Evolutionary conservation across 257 asterid species (phyloP).

Genomic region (Nicotiana noctiflora): DNA sequence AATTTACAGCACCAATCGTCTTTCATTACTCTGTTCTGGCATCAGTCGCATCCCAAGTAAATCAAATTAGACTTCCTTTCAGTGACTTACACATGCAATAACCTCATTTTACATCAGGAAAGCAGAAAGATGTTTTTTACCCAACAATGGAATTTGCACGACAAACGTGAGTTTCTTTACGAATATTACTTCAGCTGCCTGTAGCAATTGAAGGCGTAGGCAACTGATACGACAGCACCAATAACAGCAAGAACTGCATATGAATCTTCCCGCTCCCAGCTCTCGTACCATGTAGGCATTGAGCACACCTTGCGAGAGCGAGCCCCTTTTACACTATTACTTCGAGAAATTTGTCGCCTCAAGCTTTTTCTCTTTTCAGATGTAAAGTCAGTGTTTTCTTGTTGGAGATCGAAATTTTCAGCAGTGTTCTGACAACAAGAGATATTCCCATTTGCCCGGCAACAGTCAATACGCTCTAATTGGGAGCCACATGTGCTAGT

Average conservation of each 20-base stretch:
- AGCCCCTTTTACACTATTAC: conserved; percentile 32
- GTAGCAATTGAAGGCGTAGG: conserved; percentile 66
- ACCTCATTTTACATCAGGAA: background rate
- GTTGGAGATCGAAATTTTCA: conserved; percentile 9
- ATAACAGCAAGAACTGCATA: conserved; percentile 83
- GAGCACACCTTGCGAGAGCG: conserved; percentile 56
- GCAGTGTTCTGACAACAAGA: conserved; percentile 63
- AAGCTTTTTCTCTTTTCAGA: conserved; percentile 40
- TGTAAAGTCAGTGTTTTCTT: background rate
- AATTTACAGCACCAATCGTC: background rate
- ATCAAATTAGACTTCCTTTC: conserved; percentile 9
- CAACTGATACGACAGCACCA: conserved; percentile 68
- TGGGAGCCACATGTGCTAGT: conserved; percentile 37
- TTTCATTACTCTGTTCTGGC: background rate
- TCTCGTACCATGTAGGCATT: conserved; percentile 83
- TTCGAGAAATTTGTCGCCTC: conserved; percentile 33
- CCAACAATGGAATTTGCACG: background rate
- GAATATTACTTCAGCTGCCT: conserved; percentile 38
- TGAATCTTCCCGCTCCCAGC: conserved; percentile 94
- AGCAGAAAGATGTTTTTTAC: background rate
- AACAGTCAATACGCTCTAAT: conserved; percentile 38
- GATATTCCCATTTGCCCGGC: conserved; percentile 51
- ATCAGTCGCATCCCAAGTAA: background rate
- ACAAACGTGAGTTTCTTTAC: background rate
- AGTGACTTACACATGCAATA: conserved; percentile 4